These are phyloP conservation scores for Mortierella sp. DNA, from an alignment of 371 early-diverging fungal species.

Conservation along the genomic window DNA sequence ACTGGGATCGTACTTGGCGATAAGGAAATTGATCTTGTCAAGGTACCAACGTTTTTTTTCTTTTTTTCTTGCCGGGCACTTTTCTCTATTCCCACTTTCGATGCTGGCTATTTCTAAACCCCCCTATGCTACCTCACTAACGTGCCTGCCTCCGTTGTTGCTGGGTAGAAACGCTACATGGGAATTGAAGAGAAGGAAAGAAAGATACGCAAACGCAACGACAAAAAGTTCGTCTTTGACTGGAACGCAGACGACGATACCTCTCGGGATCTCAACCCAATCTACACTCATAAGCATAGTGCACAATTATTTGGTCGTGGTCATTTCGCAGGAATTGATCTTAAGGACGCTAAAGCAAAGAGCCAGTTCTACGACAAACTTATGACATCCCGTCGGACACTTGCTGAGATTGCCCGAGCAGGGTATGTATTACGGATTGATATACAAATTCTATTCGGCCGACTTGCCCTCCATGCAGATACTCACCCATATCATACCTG, in stretches of 20 bases:
- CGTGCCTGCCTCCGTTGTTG: no score
- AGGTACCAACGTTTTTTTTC: conserved; percentile 29
- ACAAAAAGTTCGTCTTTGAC: conserved; percentile 96
- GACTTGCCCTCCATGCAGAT: no score
- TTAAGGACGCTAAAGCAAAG: conserved; percentile 77
- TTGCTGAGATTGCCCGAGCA: conserved; percentile 75
- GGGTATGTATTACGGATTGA: conserved; percentile 46
- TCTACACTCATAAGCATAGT: conserved; percentile 85
- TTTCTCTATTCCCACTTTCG: no score
- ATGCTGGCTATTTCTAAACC: no score
- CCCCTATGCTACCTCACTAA: no score
- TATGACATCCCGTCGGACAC: conserved; percentile 73
- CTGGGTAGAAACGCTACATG: conserved; percentile 84
- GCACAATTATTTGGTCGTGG: conserved; percentile 93
- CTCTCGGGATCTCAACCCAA: conserved; percentile 89
- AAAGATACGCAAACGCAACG: conserved; percentile 84
- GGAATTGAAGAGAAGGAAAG: conserved; percentile 83
- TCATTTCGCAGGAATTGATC: conserved; percentile 90
- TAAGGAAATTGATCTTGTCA: conserved; percentile 58
- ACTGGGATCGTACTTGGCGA: conserved; percentile 48
- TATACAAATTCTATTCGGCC: neutral
- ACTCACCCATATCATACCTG: no score
- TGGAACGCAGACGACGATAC: conserved; percentile 98
- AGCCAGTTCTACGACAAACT: conserved; percentile 78
- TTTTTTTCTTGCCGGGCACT: neutral